A percentile compares a stretch with the other conserved stretches of the same genome.
phyloP scores from a whole-genome alignment of 352 stramenopile genomes.

The Phytophthora parvispora region DNA sequence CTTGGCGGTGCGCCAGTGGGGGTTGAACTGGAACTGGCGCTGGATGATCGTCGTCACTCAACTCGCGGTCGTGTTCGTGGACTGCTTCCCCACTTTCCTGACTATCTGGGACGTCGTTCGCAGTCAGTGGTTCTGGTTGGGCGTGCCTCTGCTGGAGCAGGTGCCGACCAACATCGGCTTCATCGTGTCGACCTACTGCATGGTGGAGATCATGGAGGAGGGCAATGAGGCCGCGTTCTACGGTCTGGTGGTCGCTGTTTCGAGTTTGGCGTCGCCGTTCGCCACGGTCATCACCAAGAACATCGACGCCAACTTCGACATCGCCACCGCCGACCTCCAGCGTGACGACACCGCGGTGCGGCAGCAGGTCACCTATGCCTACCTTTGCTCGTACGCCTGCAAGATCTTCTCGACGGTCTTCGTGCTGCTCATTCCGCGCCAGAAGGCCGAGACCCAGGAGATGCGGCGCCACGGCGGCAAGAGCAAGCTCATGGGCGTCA shows the following conservation, averaged over 20 bases:
- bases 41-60: conserved; percentile 52
- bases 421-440: conserved; percentile 54
- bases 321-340: conserved; percentile 47
- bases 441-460: conserved; percentile 65
- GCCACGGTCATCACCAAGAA: conserved; percentile 64
- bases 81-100: conserved; percentile 54
- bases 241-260: conserved; percentile 52
- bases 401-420: conserved; percentile 54
- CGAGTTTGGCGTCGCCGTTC: conserved; percentile 51
- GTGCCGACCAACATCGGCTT: conserved; percentile 56
- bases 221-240: conserved; percentile 63
- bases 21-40: conserved; percentile 66
- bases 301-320: conserved; percentile 61
- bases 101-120: conserved; percentile 66
- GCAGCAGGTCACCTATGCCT: conserved; percentile 48
- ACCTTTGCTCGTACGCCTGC: conserved; percentile 47
- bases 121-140: conserved; percentile 70
- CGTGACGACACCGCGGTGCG: conserved; percentile 45
- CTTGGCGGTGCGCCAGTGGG: conserved; percentile 41
- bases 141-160: conserved; percentile 51
- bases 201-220: conserved; percentile 62
- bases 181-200: conserved; percentile 60
- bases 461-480: conserved; percentile 45
- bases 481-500: conserved; percentile 47
- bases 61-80: conserved; percentile 45